A percentile compares a stretch with the other conserved stretches of the same genome.
Evolutionary conservation across 2,329 filamentous ascomycete species (phyloP).

Genomic region (Hypoxylon sp.): DNA sequence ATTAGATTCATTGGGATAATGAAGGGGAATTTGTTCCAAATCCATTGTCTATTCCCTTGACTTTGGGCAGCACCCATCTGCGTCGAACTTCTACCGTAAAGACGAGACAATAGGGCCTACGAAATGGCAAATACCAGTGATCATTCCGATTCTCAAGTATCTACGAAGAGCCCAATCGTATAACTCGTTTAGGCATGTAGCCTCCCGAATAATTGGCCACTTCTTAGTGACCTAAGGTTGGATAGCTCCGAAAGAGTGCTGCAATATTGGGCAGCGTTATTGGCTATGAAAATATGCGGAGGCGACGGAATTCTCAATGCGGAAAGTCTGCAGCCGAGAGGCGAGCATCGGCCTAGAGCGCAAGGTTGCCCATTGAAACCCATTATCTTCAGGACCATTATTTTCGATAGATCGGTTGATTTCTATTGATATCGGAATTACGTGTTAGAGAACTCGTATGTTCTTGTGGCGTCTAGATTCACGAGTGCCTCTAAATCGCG

Average conservation of each 20-base stretch:
- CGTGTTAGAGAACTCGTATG: too few species aligned
- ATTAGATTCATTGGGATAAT: constrained; percentile 8
- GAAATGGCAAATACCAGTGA: constrained; percentile 2
- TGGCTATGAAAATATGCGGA: too few species aligned
- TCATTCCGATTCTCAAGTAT: constrained; percentile 1
- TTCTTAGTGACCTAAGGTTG: background rate
- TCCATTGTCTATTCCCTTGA: too few species aligned
- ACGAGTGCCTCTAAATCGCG: too few species aligned
- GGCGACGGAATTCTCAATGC: constrained; percentile 9
- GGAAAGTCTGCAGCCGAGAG: constrained; percentile 15
- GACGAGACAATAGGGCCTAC: constrained; percentile 2
- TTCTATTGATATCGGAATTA: too few species aligned
- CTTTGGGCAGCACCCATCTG: too few species aligned
- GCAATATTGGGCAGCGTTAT: too few species aligned
- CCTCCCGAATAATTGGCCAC: background rate
- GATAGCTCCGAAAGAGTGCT: constrained; percentile 11
- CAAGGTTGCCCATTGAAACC: too few species aligned
- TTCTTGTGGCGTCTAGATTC: too few species aligned
- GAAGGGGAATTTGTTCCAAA: constrained; percentile 16
- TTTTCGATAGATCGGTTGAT: too few species aligned
- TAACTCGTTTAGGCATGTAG: constrained; percentile 1
- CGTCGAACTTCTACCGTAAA: too few species aligned
- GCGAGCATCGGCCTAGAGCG: background rate
- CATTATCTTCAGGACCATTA: too few species aligned
- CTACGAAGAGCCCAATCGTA: background rate